A percentile compares a stretch with the other conserved stretches of the same genome.
phyloP scores from a whole-genome alignment of 176 grass and related monocot species.

The barley (Hordeum vulgare) region MorexV3_pseudomolecules_assembly NC_058519.1:579074737-579075236 shows the following conservation, averaged over 20 bases:
- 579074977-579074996: background rate
- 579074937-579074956: background rate
- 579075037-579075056: slow-evolving; percentile 43
- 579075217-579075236: slow-evolving; percentile 3
- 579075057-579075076: slow-evolving; percentile 28
- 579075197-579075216: slow-evolving; percentile 10
- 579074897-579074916: background rate
- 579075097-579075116: slow-evolving; percentile 9
- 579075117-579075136: slow-evolving; percentile 27
- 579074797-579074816: slow-evolving; percentile 20
- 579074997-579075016: background rate
- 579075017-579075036: slow-evolving; percentile 24
- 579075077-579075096: slow-evolving; percentile 39
- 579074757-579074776: slow-evolving; percentile 58
- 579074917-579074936: background rate
- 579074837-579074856: too few species aligned
- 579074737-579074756: slow-evolving; percentile 49
- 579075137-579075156: slow-evolving; percentile 29
- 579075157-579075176: slow-evolving; percentile 22
- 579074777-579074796: slow-evolving; percentile 35
- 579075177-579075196: slow-evolving; percentile 17
- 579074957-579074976: too few species aligned
- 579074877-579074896: too few species aligned
- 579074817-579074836: too few species aligned
- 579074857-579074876: too few species aligned